Evolutionary conservation across 2,329 filamentous ascomycete species (phyloP).

Genomic region (Tolypocladium album): DNA sequence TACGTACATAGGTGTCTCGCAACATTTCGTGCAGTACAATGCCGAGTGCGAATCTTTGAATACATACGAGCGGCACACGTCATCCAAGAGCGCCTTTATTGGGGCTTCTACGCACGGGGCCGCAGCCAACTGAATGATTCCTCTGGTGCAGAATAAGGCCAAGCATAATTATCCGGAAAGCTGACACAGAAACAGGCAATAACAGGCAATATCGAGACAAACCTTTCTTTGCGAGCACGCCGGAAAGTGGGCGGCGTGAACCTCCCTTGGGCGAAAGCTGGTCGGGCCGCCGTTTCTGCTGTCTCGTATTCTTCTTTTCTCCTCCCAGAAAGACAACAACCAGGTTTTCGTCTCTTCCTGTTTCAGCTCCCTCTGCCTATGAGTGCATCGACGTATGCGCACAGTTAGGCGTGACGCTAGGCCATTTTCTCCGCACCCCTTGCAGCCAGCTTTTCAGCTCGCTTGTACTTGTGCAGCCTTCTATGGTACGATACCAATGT

Average conservation of each 20-base stretch:
- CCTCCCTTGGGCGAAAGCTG: neutral
- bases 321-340: neutral
- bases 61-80: neutral
- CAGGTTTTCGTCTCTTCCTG: neutral
- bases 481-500: neutral
- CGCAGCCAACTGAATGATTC: neutral
- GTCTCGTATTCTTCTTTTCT: neutral
- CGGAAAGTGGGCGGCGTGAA: neutral
- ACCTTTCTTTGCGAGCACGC: neutral
- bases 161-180: neutral
- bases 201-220: neutral
- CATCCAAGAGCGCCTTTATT: neutral
- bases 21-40: neutral
- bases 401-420: neutral
- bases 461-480: neutral
- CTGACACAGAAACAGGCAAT: neutral
- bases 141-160: neutral
- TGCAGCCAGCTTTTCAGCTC: neutral
- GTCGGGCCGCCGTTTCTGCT: neutral
- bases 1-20: neutral
- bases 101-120: neutral
- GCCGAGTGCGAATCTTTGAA: neutral
- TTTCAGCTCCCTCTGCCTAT: constrained; percentile 1
- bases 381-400: neutral
- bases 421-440: neutral